A percentile compares a stretch with the other conserved stretches of the same genome.
Conservation (phyloP, 495 filamentous ascomycete genomes). For the Podospora bellae-mahoneyi region DNA sequence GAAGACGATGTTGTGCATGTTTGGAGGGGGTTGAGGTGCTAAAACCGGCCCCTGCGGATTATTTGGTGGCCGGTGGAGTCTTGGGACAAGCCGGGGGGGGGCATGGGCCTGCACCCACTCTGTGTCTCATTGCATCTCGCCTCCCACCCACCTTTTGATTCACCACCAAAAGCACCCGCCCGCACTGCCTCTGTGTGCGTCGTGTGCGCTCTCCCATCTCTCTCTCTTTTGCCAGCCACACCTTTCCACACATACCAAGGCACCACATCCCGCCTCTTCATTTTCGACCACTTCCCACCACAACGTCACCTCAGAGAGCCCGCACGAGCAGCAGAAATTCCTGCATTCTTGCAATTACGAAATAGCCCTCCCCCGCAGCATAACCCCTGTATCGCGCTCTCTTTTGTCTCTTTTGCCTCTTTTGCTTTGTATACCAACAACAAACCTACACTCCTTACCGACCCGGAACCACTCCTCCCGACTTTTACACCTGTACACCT, state of each 20-base stretch:
- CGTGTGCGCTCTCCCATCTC: constrained; percentile 2
- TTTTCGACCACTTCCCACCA: constrained; percentile 17
- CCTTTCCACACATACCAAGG: not conserved
- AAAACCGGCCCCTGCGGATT: constrained; percentile 2
- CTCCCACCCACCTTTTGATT: constrained; percentile 3
- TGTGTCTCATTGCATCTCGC: not conserved
- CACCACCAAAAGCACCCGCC: constrained; percentile 2
- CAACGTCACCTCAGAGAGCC: constrained; percentile 19
- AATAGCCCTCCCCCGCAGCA: not conserved
- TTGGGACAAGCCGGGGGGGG: not conserved
- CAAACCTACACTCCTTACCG: not conserved
- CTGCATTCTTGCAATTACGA: constrained; percentile 32
- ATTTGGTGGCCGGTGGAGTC: not conserved
- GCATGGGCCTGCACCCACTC: not conserved
- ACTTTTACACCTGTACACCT: not conserved
- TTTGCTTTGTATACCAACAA: constrained; percentile 11
- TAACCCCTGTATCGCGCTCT: constrained; percentile 6
- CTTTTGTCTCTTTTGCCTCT: constrained; percentile 1
- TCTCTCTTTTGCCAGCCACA: constrained; percentile 35
- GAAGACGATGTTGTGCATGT: not conserved
- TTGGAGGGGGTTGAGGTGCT: constrained; percentile 8
- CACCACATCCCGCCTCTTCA: constrained; percentile 27
- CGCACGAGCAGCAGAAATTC: constrained; percentile 24
- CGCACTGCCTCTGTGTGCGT: constrained; percentile 1
- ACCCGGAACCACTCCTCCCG: constrained; percentile 19